phyloP scores from a whole-genome alignment of 1,139 yeast genomes.

The Candida tetrigidarum region DNA sequence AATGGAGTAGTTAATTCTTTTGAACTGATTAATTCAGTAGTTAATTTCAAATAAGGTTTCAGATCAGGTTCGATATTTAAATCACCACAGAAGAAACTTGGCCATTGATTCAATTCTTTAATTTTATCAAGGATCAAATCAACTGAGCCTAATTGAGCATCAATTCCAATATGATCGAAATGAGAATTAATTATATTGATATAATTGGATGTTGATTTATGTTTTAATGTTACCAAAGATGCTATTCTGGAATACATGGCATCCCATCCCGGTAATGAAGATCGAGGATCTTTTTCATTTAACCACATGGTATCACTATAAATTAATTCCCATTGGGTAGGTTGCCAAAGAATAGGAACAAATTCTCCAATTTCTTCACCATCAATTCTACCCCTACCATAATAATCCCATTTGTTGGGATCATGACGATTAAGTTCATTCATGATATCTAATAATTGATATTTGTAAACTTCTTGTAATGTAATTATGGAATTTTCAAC shows the following conservation, averaged over 20 bases:
- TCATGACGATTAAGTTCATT: constrained; percentile 30
- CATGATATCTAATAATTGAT: constrained; percentile 38
- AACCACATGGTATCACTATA: constrained; percentile 40
- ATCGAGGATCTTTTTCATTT: constrained; percentile 31
- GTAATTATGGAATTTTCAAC: constrained; percentile 31
- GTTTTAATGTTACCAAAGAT: constrained; percentile 45
- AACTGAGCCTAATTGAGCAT: constrained; percentile 52
- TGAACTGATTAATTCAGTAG: constrained; percentile 34
- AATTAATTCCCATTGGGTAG: constrained; percentile 35
- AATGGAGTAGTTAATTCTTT: constrained; percentile 26
- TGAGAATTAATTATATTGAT: constrained; percentile 59
- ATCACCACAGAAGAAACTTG: constrained; percentile 51
- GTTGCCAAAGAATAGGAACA: constrained; percentile 36
- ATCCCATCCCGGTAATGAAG: constrained; percentile 54
- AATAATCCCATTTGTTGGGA: constrained; percentile 31
- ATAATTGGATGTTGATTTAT: constrained; percentile 27
- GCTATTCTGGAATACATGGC: constrained; percentile 53
- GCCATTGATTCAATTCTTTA: constrained; percentile 37
- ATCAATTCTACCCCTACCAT: constrained; percentile 40
- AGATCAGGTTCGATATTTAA: constrained; percentile 58
- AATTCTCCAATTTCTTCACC: constrained; percentile 37
- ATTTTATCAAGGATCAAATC: constrained; percentile 47
- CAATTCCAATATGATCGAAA: constrained; percentile 56
- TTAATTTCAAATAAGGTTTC: constrained; percentile 47
- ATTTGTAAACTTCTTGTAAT: constrained; percentile 40